A percentile compares a stretch with the other conserved stretches of the same genome.
Evolutionary conservation across 106 monocot species (phyloP).

Genomic region (Gastrodia elata): DNA sequence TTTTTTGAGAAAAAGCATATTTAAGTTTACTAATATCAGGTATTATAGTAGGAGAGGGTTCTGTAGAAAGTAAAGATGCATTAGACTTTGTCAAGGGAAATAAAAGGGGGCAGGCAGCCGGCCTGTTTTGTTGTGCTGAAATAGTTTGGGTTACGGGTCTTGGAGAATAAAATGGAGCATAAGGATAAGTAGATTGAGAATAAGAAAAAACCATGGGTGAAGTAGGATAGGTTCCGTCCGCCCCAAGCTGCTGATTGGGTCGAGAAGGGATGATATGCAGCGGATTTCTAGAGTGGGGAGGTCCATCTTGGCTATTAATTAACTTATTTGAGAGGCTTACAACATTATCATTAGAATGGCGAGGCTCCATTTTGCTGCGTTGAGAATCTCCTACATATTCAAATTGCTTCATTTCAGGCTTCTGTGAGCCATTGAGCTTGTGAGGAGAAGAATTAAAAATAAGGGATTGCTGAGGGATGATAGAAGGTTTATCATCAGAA

Average conservation of each 20-base stretch:
- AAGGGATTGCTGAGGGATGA: background rate
- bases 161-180: constrained; percentile 8
- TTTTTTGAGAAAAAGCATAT: constrained; percentile 15
- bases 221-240: constrained; percentile 9
- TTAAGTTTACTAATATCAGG: constrained; percentile 22
- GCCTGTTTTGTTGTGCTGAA: background rate
- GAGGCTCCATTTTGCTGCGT: background rate
- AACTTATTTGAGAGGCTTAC: background rate
- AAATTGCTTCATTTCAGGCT: background rate
- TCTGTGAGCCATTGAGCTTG: background rate
- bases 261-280: background rate
- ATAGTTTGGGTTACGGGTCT: background rate
- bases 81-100: constrained; percentile 7
- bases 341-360: background rate
- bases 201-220: constrained; percentile 13
- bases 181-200: constrained; percentile 10
- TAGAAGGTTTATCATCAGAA: background rate
- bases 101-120: background rate
- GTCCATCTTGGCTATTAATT: background rate
- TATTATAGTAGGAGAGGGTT: background rate
- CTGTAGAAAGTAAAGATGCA: constrained; percentile 15
- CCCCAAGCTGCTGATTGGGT: constrained; percentile 12
- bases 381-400: background rate
- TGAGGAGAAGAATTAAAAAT: background rate
- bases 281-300: background rate